These are phyloP conservation scores for Sabuloglossum arenarium DNA, from an alignment of 495 filamentous ascomycete species.

Conservation along the genomic window DNA sequence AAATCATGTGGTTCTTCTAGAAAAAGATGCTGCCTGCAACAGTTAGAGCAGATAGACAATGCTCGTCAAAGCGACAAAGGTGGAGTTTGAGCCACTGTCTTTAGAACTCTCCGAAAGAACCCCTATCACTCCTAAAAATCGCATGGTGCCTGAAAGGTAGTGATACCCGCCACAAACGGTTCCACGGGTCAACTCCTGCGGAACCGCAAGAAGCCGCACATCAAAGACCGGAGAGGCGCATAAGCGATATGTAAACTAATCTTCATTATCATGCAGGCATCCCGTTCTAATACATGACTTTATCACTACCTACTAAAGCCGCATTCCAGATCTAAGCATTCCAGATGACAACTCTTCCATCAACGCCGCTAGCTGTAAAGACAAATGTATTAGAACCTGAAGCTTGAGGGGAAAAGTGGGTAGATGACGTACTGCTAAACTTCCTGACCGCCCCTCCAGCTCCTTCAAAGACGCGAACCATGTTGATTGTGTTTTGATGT, in stretches of 20 bases:
- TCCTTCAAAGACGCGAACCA: slow-evolving; percentile 52
- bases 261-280: not conserved
- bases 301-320: not conserved
- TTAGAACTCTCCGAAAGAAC: too few species aligned
- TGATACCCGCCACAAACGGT: too few species aligned
- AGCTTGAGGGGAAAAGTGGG: not conserved
- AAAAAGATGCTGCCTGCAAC: too few species aligned
- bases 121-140: too few species aligned
- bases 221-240: not conserved
- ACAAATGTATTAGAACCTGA: slow-evolving; percentile 19
- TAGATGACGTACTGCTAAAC: slow-evolving; percentile 60
- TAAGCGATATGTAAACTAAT: not conserved
- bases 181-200: too few species aligned
- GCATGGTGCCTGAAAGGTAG: too few species aligned
- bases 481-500: slow-evolving; percentile 92
- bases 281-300: not conserved
- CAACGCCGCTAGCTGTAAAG: slow-evolving; percentile 62
- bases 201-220: too few species aligned
- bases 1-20: too few species aligned
- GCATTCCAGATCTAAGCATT: not conserved
- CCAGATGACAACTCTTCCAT: slow-evolving; percentile 85
- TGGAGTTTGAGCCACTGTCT: too few species aligned
- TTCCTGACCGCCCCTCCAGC: slow-evolving; percentile 42
- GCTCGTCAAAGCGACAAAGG: too few species aligned
- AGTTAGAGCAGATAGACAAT: too few species aligned